Base-by-base conservation (phyloP, 768 basidiomycete species). In the Lactarius sanguifluus region DNA sequence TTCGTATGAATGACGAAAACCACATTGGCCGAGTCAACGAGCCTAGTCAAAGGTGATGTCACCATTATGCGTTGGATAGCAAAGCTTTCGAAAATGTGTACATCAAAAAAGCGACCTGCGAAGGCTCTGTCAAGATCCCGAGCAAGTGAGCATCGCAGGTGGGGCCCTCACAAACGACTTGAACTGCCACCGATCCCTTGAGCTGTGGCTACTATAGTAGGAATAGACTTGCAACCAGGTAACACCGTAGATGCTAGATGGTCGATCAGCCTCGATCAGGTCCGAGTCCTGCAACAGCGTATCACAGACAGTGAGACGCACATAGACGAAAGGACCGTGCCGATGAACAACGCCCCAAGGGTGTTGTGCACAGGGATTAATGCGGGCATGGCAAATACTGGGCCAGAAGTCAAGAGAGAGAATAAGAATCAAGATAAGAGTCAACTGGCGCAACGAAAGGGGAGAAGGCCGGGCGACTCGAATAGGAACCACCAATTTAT, bases 101-200 rank as follows among this genome's bases (percentile, higher is more conserved):
- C 61, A 61, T 61, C 61, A 61, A 30, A 52, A 61, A n/a, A 52
- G 50, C 61, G 16, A 61, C 61, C 61, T 61, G 61, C 50, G 25
- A 61, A 28, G 16, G 13, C 10, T 16, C 16, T 23, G 8, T 38
- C 36, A 61, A 52, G 34, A 47, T 15, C n/a, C 32, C 7, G n/a
- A 50, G 50, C 9, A 5, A 34, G 10, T 12, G n/a, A 28, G 32
- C n/a, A 36, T 18, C 30, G 32, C 18, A 23, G 1, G 15, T n/a
- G n/a, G 34, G 25, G 25, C 4, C 7, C 61, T 52, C 36, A 61
- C 61, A 10, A 61, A 40, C 23, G 13, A 25, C 50, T 61, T 61
- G 3, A 52, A 16, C 25, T 36, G 50, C 50, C 47, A 61, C 18
- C 23, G 23, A 30, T 54, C 47, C 61, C 25, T 52, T 40, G 45